Base-by-base conservation (phyloP, 352 stramenopile genomes). In the Peronospora farinosa region DNA sequence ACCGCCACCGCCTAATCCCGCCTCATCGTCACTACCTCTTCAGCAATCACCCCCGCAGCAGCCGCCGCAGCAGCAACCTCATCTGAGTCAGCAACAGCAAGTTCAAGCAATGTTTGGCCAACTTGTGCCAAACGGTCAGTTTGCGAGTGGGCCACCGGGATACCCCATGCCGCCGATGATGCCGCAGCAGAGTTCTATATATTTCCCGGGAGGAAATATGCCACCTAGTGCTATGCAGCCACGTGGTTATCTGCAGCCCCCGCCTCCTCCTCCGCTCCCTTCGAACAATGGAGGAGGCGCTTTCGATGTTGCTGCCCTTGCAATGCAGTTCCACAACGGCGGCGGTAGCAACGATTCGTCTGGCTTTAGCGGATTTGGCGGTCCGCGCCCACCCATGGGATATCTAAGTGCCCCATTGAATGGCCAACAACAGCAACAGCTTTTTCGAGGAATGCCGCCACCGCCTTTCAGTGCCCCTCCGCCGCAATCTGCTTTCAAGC, bases 301-400 rank as follows among this genome's bases (percentile, higher is more conserved):
- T 9, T 75, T 84, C 21, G 75, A 88, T 40, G 65, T 88, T 35
- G 71, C 80, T 7, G 72, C 78, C 7, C 65, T 92, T 16, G 78
- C 80, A 12, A 92, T 92, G 80, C 78, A 89, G 45, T 92, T 92
- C 51, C 80, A 92, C 54, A 71, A 51, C 46, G 36, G 57, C 2
- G 46, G 46, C 12, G 30, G 54, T 8, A 53, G 39, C 36, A 69
- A 63, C 30, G 21, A 51, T 7, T 68, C 53, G n/a, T 62, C 67
- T 50, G 54, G 63, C 16, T 76, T 74, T 41, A 50, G 67, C n/a
- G 27, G 43, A 4, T 59, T 69, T 16, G 62, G 57, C 11, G 58
- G 52, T n/a, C 64, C 72, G 9, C 69, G 61, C 2, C 60, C 63
- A 9, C 60, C 67, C 17, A 59, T 68, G 57, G 41, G 47, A 11